Base-by-base conservation (phyloP, 108 stramenopile genomes). In the Cyclotella choctawhatcheeana region DNA sequence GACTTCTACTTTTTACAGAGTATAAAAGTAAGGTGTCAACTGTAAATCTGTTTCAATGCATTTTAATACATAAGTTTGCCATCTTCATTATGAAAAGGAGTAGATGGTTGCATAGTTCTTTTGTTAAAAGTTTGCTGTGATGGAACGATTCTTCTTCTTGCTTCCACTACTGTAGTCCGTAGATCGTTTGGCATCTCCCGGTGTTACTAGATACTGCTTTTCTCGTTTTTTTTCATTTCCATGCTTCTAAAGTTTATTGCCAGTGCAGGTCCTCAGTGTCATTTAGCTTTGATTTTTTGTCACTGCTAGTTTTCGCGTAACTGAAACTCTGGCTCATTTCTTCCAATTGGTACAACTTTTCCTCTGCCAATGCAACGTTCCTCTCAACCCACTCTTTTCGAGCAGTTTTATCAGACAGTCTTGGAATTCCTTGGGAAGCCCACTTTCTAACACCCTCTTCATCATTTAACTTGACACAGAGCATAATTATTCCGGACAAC, bases 401-500 rank as follows among this genome's bases (percentile, higher is more conserved):
- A 4, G 59, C 33, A 40, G 53, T 64, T 26, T 71, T 44, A 13
- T 55, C 13, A 30, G 77, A 65, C 33, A 78, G 33, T 33, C 48
- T 71, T 47, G 93, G 91, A 34, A 95, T 62, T 53, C 84, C 82
- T 44, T 74, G 72, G 0, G 44, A 71, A 17, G 88, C 85, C 87
- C 89, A 95, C 17, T 81, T 71, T 18, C 77, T 70, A 13, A 84
- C 87, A 17, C 59, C 68, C 0, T 67, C 65, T 34, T 52, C 26
- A 69, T 92, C 87, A 17, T 71, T 74, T 70, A 88, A 40, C 5
- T 65, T 62, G 1, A 80, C 55, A 64, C 82, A 89, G 8, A 90
- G 82, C 77, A 89, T 76, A 54, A 90, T 86, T 33, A 95, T 82
- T 5, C 87, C 86, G 0, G 81, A 83, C 34, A 95, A 73, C 10